Percentiles rank a stretch among this genome's conserved stretches.
phyloP scores from a whole-genome alignment of 2,329 filamentous ascomycete genomes.

The Trichophyton verrucosum region DNA sequence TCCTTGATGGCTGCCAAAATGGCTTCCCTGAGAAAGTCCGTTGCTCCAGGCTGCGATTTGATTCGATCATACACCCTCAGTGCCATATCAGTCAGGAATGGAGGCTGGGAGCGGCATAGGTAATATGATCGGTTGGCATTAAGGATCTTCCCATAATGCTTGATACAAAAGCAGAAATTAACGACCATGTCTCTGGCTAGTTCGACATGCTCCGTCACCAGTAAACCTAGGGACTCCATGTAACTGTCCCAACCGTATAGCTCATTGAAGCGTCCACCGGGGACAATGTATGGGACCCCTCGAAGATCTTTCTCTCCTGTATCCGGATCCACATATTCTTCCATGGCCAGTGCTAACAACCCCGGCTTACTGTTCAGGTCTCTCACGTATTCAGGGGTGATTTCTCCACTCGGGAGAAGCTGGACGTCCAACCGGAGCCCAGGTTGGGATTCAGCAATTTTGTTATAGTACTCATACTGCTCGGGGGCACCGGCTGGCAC shows the following conservation, averaged over 20 bases:
- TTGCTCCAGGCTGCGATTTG: slow-evolving; percentile 65
- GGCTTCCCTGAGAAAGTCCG: slow-evolving; percentile 67
- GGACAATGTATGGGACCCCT: slow-evolving; percentile 91
- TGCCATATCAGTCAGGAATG: slow-evolving; percentile 95
- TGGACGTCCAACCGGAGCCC: slow-evolving; percentile 81
- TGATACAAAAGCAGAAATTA: slow-evolving; percentile 97
- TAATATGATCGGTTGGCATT: slow-evolving; percentile 97
- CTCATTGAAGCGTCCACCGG: slow-evolving; percentile 94
- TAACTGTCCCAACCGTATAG: slow-evolving; percentile 98
- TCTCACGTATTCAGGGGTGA: slow-evolving; percentile 68
- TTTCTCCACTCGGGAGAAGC: slow-evolving; percentile 52
- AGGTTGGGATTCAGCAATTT: slow-evolving; percentile 64
- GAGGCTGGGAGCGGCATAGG: slow-evolving; percentile 82
- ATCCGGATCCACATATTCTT: slow-evolving; percentile 54
- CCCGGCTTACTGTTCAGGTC: slow-evolving; percentile 81
- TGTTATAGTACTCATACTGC: slow-evolving; percentile 78
- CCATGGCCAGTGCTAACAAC: slow-evolving; percentile 79
- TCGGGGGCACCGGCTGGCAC: slow-evolving; percentile 72
- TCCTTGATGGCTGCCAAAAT: slow-evolving; percentile 93
- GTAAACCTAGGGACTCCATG: slow-evolving; percentile 85
- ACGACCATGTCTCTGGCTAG: slow-evolving; percentile 87
- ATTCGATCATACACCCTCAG: slow-evolving; percentile 88
- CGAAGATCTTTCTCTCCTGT: slow-evolving; percentile 59
- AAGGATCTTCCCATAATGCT: slow-evolving; percentile 95
- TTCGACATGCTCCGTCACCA: slow-evolving; percentile 73